These are phyloP conservation scores for Monilinia aucupariae DNA, from an alignment of 2,329 filamentous ascomycete species.

Conservation along the genomic window DNA sequence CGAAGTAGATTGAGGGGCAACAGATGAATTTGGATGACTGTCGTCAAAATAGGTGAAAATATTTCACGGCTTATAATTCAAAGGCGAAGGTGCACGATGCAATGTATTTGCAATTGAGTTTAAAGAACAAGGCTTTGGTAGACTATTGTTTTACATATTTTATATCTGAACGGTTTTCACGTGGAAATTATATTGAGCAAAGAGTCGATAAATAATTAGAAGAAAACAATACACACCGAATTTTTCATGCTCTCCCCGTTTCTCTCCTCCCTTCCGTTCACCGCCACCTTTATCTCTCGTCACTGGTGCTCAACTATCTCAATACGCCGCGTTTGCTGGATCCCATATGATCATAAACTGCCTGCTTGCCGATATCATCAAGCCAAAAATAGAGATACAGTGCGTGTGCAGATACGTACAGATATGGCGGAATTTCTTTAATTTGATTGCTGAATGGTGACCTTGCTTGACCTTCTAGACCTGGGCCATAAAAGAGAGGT, in stretches of 20 bases:
- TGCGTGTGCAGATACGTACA: slow-evolving; percentile 37
- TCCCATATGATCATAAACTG: slow-evolving; percentile 17
- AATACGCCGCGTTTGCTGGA: not conserved
- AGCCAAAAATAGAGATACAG: slow-evolving; percentile 28
- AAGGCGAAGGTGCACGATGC: not conserved
- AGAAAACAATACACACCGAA: slow-evolving; percentile 22
- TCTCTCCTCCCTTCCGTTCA: not conserved
- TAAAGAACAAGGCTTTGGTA: slow-evolving; percentile 20
- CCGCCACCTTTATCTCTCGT: not conserved
- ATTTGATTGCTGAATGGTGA: not conserved
- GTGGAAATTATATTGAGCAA: slow-evolving; percentile 17
- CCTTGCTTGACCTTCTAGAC: not conserved
- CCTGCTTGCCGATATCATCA: slow-evolving; percentile 34
- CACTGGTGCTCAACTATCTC: not conserved
- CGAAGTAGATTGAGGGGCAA: slow-evolving; percentile 45
- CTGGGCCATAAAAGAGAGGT: not conserved
- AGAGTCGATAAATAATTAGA: slow-evolving; percentile 19
- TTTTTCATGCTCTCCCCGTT: slow-evolving; percentile 2
- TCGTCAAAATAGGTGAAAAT: slow-evolving; percentile 39
- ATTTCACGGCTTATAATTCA: slow-evolving; percentile 9
- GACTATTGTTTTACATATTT: slow-evolving; percentile 22
- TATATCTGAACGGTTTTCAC: not conserved
- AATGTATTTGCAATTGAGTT: slow-evolving; percentile 15
- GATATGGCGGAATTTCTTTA: slow-evolving; percentile 18
- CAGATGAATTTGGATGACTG: slow-evolving; percentile 58